Evolutionary conservation across 140 eudicot species (phyloP).

Genomic region (Ambrosia hybrid): DNA sequence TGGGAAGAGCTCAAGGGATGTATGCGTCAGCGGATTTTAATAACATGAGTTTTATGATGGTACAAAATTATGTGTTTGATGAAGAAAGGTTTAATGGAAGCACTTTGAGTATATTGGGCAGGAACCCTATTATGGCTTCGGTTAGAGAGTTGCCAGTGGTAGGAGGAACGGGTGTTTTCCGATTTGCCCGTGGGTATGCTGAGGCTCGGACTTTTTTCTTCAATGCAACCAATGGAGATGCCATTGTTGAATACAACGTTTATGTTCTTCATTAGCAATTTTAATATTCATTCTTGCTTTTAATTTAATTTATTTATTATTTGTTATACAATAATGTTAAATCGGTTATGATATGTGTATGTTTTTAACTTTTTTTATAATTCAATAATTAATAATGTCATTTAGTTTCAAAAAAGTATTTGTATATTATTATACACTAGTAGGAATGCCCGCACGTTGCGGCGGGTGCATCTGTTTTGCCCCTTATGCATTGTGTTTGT

Average conservation of each 20-base stretch:
- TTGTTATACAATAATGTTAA: too few species aligned
- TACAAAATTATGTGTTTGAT: constrained; percentile 11
- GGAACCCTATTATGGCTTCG: constrained; percentile 14
- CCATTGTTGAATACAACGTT: background rate
- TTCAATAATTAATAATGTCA: too few species aligned
- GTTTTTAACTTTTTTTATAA: too few species aligned
- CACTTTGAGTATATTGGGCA: constrained; percentile 31
- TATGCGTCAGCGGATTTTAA: constrained; percentile 19
- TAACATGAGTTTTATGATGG: background rate
- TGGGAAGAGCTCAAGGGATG: constrained; percentile 51
- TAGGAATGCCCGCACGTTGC: too few species aligned
- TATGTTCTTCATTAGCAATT: background rate
- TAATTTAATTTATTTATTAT: too few species aligned
- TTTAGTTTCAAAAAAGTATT: too few species aligned
- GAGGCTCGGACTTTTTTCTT: constrained; percentile 22
- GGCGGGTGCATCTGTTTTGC: too few species aligned
- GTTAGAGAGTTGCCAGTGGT: constrained; percentile 37
- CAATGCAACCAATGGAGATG: background rate
- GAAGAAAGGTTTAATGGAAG: constrained; percentile 40
- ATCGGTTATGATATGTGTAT: too few species aligned
- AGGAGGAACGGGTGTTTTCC: constrained; percentile 41
- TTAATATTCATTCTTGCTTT: too few species aligned
- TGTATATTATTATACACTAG: too few species aligned
- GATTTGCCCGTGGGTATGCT: constrained; percentile 38
- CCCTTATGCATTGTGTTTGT: too few species aligned